Conservation (phyloP, 2,329 filamentous ascomycete genomes). For the Mariannaea sp. region DNA sequence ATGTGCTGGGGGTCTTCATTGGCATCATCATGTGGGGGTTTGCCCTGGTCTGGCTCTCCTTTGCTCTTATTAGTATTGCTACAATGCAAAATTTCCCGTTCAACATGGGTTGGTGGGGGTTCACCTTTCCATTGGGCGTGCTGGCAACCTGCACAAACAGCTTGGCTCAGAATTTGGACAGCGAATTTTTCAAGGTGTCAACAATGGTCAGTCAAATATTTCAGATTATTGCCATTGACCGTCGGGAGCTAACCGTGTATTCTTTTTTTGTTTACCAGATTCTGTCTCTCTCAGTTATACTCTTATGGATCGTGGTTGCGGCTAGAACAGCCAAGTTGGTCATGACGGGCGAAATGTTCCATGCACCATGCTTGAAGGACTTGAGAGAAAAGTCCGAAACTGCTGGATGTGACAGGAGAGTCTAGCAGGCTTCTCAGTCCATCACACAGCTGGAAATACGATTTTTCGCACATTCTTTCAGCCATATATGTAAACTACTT, state of each 20-base stretch:
- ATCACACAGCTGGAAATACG: not conserved
- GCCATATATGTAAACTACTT: too few species aligned
- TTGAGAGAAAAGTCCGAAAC: constrained; percentile 41
- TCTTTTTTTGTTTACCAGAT: constrained; percentile 42
- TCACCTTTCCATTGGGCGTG: constrained; percentile 54
- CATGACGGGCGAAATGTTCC: constrained; percentile 49
- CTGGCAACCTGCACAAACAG: constrained; percentile 48
- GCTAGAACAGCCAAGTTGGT: constrained; percentile 45
- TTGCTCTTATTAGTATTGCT: constrained; percentile 48
- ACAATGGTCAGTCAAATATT: constrained; percentile 41
- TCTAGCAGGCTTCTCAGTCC: constrained; percentile 24
- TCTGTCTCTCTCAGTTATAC: constrained; percentile 47
- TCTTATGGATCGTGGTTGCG: constrained; percentile 51
- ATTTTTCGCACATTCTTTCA: too few species aligned
- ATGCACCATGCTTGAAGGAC: constrained; percentile 50
- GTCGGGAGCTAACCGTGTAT: constrained; percentile 22
- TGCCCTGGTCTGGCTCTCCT: constrained; percentile 50
- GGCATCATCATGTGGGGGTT: constrained; percentile 53
- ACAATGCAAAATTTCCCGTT: constrained; percentile 50
- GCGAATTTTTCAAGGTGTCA: constrained; percentile 49
- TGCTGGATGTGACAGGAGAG: constrained; percentile 35
- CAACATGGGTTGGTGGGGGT: constrained; percentile 55
- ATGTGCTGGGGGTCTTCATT: constrained; percentile 58
- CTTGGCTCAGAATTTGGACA: constrained; percentile 49
- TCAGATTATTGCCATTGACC: rapidly evolving